Conservation (phyloP, 192 early-diverging fungal genomes). For the Linnemannia elongata region DNA sequence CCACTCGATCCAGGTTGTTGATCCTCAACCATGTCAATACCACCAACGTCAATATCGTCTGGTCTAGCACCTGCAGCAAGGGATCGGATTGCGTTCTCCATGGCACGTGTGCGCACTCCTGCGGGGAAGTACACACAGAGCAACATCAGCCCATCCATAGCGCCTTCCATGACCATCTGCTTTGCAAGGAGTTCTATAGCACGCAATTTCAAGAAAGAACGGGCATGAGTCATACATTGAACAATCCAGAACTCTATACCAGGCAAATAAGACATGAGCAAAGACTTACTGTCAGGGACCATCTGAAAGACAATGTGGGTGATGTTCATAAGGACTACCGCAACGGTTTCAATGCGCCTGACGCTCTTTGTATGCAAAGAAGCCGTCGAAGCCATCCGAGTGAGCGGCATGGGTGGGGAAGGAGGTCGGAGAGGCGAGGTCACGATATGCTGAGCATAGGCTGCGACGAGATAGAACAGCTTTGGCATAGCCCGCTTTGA, state of each 20-base stretch:
- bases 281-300: conserved; percentile 48
- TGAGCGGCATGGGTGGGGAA: conserved; percentile 33
- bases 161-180: conserved; percentile 42
- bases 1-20: neutral
- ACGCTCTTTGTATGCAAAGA: conserved; percentile 29
- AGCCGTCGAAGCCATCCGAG: conserved; percentile 23
- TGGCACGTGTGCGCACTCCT: conserved; percentile 38
- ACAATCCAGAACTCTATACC: neutral
- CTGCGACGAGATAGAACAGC: conserved; percentile 52
- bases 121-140: conserved; percentile 51
- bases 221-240: neutral
- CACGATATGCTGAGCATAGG: conserved; percentile 20
- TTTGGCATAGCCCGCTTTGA: conserved; percentile 65
- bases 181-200: conserved; percentile 25
- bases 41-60: neutral
- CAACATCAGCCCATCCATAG: conserved; percentile 41
- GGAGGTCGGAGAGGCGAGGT: conserved; percentile 28
- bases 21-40: neutral
- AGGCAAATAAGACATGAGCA: neutral
- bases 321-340: conserved; percentile 39
- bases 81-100: conserved; percentile 32
- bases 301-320: conserved; percentile 41
- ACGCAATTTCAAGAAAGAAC: neutral
- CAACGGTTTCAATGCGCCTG: conserved; percentile 35
- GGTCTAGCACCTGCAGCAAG: neutral